These are phyloP conservation scores for Didymella lethalis DNA, from an alignment of 2,329 filamentous ascomycete species.

Conservation along the genomic window DNA sequence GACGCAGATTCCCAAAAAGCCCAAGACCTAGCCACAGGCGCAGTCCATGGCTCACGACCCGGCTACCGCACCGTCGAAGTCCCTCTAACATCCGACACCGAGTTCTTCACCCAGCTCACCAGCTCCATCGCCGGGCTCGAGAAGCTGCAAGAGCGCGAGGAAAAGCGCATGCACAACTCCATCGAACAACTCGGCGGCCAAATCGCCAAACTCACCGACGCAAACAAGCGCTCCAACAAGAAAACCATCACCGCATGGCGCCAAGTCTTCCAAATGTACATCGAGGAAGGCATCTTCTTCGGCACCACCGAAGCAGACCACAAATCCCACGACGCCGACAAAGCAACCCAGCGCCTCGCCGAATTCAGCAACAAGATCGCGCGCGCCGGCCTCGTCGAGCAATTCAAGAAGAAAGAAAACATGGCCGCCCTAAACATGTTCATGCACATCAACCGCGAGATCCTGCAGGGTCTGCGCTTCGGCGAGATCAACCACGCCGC, in stretches of 20 bases:
- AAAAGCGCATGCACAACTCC: slow-evolving; percentile 67
- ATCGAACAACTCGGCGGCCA: slow-evolving; percentile 71
- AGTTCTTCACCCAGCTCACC: slow-evolving; percentile 81
- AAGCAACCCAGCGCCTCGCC: slow-evolving; percentile 72
- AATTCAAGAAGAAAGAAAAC: slow-evolving; percentile 73
- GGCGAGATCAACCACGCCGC: slow-evolving; percentile 84
- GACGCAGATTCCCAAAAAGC: slow-evolving; percentile 26
- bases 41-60: slow-evolving; percentile 19
- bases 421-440: slow-evolving; percentile 71
- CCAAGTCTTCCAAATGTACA: slow-evolving; percentile 80
- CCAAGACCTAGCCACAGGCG: slow-evolving; percentile 3
- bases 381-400: slow-evolving; percentile 63
- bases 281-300: slow-evolving; percentile 83
- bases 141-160: slow-evolving; percentile 71
- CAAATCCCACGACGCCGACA: slow-evolving; percentile 69
- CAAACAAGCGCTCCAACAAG: slow-evolving; percentile 66
- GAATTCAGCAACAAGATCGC: slow-evolving; percentile 76
- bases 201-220: slow-evolving; percentile 70
- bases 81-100: slow-evolving; percentile 75
- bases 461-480: slow-evolving; percentile 83
- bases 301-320: slow-evolving; percentile 76
- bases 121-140: slow-evolving; percentile 75
- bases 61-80: slow-evolving; percentile 68
- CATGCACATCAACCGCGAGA: slow-evolving; percentile 72
- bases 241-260: slow-evolving; percentile 78